Conservation (phyloP, 78 protist genomes). For the Dictyostelium capitatum region DNA sequence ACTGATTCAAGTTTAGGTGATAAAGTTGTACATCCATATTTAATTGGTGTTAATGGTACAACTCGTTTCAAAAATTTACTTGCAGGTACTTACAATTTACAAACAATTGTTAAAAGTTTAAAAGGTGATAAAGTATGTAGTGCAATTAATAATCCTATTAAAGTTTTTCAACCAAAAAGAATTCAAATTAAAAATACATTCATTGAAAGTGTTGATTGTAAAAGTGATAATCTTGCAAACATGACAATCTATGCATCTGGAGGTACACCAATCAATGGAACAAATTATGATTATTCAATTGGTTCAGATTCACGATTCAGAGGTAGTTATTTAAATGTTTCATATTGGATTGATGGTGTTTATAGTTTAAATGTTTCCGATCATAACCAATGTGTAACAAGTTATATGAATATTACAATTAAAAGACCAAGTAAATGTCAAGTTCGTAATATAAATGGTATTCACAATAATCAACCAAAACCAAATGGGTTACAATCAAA, state of each 20-base stretch:
- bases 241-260: conserved; percentile 43
- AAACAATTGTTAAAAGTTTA: not conserved
- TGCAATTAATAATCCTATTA: not conserved
- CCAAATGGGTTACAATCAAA: not conserved
- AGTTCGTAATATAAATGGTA: conserved; percentile 15
- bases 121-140: not conserved
- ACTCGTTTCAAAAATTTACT: conserved; percentile 11
- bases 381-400: not conserved
- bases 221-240: not conserved
- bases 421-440: conserved; percentile 48
- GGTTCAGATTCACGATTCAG: not conserved
- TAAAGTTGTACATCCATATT: not conserved
- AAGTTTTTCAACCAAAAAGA: not conserved
- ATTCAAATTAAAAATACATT: not conserved
- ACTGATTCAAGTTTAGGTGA: not conserved
- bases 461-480: not conserved
- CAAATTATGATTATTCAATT: conserved; percentile 8
- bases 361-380: conserved; percentile 48
- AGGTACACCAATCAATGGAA: conserved; percentile 39
- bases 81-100: conserved; percentile 18
- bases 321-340: conserved; percentile 41
- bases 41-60: not conserved
- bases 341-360: conserved; percentile 64
- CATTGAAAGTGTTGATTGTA: conserved; percentile 14
- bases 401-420: conserved; percentile 32